Conservation (phyloP, 2,329 filamentous ascomycete species). For the Myriangium duriaei region DNA sequence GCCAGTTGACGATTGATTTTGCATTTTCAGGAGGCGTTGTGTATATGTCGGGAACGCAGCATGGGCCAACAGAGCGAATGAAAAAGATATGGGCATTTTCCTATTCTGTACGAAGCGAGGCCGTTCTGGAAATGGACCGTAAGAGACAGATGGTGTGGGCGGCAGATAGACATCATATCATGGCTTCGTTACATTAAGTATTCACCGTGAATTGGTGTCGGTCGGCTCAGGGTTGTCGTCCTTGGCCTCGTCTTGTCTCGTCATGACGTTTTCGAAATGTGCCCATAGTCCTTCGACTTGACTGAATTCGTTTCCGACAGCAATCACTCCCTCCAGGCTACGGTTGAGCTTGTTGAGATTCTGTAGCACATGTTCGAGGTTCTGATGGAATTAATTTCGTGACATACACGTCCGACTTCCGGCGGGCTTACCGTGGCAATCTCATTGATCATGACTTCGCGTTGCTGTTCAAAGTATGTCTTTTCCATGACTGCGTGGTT, state of each 20-base stretch:
- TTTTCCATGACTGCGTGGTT: slow-evolving; percentile 30
- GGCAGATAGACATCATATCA: slow-evolving; percentile 3
- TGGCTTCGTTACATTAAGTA: background rate
- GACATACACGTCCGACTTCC: too few species aligned
- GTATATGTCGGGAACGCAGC: background rate
- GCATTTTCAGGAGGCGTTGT: slow-evolving; percentile 2
- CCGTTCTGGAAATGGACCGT: slow-evolving; percentile 9
- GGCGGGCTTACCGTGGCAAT: slow-evolving; percentile 59
- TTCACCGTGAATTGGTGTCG: background rate
- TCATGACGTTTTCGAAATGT: slow-evolving; percentile 95
- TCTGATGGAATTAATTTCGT: slow-evolving; percentile 26
- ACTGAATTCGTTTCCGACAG: slow-evolving; percentile 93
- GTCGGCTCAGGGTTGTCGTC: slow-evolving; percentile 1
- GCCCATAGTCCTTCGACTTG: slow-evolving; percentile 95
- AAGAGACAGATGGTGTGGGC: background rate
- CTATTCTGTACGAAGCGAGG: background rate
- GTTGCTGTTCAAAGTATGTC: slow-evolving; percentile 65
- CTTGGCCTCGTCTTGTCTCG: slow-evolving; percentile 36
- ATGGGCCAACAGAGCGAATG: background rate
- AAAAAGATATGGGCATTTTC: background rate
- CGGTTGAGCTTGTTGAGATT: slow-evolving; percentile 95
- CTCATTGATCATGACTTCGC: slow-evolving; percentile 57
- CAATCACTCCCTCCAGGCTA: slow-evolving; percentile 79
- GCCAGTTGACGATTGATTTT: slow-evolving; percentile 6
- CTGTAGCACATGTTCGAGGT: slow-evolving; percentile 78